A percentile compares a stretch with the other conserved stretches of the same genome.
Evolutionary conservation across 1,284 basidiomycete species (phyloP).

Genomic region (Papiliotrema nemorosa): DNA sequence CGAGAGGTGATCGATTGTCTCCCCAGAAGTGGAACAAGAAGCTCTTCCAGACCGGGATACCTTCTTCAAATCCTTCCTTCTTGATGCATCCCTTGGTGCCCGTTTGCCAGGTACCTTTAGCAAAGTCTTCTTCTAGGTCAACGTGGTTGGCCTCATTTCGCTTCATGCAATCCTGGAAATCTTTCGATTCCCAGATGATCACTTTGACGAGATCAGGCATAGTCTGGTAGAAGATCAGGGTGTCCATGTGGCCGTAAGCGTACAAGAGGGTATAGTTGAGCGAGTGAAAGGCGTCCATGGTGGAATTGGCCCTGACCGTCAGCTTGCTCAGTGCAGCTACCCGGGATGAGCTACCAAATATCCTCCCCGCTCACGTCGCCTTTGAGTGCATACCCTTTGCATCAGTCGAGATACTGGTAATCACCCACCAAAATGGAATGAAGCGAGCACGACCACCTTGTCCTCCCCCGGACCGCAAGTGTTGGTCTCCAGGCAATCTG

Average conservation of each 20-base stretch:
- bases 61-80: conserved; percentile 15
- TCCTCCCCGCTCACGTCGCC: conserved; percentile 11
- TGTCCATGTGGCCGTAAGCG: conserved; percentile 27
- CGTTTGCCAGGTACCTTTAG: conserved; percentile 14
- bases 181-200: conserved; percentile 25
- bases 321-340: neutral
- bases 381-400: neutral
- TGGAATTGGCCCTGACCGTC: conserved; percentile 25
- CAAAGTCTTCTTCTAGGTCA: conserved; percentile 3
- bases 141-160: conserved; percentile 21
- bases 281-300: conserved; percentile 21
- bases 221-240: conserved; percentile 34
- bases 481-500: conserved; percentile 5
- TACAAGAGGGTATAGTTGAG: conserved; percentile 37
- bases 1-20: conserved; percentile 15
- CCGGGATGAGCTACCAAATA: too few species aligned
- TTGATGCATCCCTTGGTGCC: conserved; percentile 21
- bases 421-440: conserved; percentile 17
- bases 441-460: conserved; percentile 18
- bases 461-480: conserved; percentile 10
- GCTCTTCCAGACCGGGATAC: conserved; percentile 28
- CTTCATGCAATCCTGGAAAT: conserved; percentile 14
- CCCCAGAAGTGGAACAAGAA: conserved; percentile 32
- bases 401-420: neutral
- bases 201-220: conserved; percentile 29